Conservation (phyloP, 1,139 yeast genomes). For the Magnusiomyces magnusii region DNA sequence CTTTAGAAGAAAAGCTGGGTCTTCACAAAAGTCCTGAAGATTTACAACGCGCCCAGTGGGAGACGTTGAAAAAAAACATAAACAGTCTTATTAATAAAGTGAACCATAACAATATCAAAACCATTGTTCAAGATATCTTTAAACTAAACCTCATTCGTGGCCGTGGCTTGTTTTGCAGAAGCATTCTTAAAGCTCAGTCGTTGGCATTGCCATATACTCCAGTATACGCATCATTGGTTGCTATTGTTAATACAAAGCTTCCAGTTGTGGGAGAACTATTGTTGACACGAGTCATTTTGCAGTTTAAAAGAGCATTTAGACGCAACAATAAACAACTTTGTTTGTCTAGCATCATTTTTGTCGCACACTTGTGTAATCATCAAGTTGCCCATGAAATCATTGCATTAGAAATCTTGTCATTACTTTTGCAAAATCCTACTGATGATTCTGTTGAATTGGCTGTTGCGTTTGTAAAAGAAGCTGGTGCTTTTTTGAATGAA, state of each 20-base stretch:
- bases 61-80: conserved; percentile 41
- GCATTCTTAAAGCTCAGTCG: conserved; percentile 51
- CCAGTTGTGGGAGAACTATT: conserved; percentile 64
- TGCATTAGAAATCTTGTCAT: conserved; percentile 53
- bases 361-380: conserved; percentile 60
- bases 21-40: conserved; percentile 31
- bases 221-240: conserved; percentile 50
- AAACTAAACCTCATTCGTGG: conserved; percentile 50
- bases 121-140: conserved; percentile 44
- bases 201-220: conserved; percentile 39
- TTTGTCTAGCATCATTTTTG: conserved; percentile 40
- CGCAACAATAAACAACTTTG: conserved; percentile 43
- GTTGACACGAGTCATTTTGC: conserved; percentile 47
- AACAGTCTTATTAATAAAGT: conserved; percentile 43
- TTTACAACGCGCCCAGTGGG: conserved; percentile 52
- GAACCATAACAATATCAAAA: conserved; percentile 42
- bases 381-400: conserved; percentile 58
- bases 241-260: conserved; percentile 57
- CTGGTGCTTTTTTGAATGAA: conserved; percentile 42
- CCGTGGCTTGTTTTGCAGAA: conserved; percentile 50
- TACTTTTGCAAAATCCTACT: conserved; percentile 48
- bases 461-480: conserved; percentile 37
- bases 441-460: conserved; percentile 47
- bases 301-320: conserved; percentile 50
- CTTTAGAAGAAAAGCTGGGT: conserved; percentile 37